These are phyloP conservation scores for Scutellaria galericulata DNA, from an alignment of 257 asterid genomes.

Conservation along the genomic window DNA sequence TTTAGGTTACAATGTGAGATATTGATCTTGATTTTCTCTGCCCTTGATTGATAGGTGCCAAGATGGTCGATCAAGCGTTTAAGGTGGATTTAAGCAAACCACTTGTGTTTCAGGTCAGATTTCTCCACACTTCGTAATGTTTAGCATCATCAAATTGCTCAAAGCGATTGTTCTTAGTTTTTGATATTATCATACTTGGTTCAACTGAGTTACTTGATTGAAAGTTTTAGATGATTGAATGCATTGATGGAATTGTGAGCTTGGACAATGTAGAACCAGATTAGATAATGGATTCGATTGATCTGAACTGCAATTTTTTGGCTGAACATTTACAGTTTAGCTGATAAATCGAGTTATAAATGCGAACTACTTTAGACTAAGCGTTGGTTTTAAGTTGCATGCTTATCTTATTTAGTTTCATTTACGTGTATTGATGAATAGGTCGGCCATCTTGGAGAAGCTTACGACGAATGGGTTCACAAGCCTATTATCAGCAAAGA, in stretches of 20 bases:
- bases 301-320: background rate
- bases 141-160: background rate
- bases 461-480: slow-evolving; percentile 80
- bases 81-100: slow-evolving; percentile 82
- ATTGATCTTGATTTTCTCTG: background rate
- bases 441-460: slow-evolving; percentile 91
- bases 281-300: background rate
- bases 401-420: slow-evolving; percentile 1
- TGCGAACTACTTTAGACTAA: background rate
- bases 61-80: slow-evolving; percentile 74
- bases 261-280: background rate
- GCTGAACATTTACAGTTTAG: background rate
- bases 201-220: background rate
- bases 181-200: background rate
- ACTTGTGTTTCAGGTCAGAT: slow-evolving; percentile 79
- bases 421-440: slow-evolving; percentile 36
- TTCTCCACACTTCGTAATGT: background rate
- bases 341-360: background rate
- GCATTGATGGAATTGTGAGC: slow-evolving; percentile 8
- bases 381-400: slow-evolving; percentile 2
- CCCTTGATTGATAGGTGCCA: slow-evolving; percentile 41
- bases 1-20: slow-evolving; percentile 6
- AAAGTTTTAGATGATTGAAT: background rate
- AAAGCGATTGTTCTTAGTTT: background rate
- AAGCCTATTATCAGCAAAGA: slow-evolving; percentile 68